These are phyloP conservation scores for Mucor sp. DNA, from an alignment of 371 early-diverging fungal species.

Conservation along the genomic window DNA sequence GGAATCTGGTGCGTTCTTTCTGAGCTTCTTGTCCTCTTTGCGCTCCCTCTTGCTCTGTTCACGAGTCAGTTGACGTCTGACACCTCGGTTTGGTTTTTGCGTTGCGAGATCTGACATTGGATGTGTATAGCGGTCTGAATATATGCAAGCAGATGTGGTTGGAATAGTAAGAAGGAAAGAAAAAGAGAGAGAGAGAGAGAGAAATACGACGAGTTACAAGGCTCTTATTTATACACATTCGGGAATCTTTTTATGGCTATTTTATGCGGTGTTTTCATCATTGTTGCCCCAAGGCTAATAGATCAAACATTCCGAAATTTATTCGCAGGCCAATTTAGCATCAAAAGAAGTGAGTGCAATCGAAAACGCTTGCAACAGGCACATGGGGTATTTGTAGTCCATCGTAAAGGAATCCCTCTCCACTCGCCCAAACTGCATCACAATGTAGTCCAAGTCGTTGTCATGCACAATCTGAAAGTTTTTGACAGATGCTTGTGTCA, in stretches of 20 bases:
- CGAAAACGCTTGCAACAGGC: constrained; percentile 91
- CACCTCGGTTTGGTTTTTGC: constrained; percentile 1
- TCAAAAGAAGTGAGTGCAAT: constrained; percentile 93
- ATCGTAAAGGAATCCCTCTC: constrained; percentile 84
- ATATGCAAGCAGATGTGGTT: background rate
- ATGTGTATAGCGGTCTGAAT: background rate
- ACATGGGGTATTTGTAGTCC: constrained; percentile 96
- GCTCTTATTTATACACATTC: background rate
- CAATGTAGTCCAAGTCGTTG: constrained; percentile 91
- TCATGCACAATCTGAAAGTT: constrained; percentile 98
- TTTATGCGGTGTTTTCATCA: background rate
- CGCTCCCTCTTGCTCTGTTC: background rate
- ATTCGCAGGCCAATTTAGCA: constrained; percentile 90
- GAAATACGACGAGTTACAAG: background rate
- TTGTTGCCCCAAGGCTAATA: background rate
- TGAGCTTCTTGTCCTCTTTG: constrained; percentile 1
- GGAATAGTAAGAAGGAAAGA: background rate
- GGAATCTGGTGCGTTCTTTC: background rate
- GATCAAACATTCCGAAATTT: constrained; percentile 16
- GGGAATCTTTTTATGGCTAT: constrained; percentile 2
- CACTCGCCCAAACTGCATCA: constrained; percentile 95
- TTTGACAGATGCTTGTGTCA: constrained; percentile 93
- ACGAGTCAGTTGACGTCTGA: background rate
- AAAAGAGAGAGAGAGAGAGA: background rate
- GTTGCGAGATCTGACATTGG: background rate